phyloP scores from a whole-genome alignment of 768 basidiomycete species.

The Tricholoma flavovirens region DNA sequence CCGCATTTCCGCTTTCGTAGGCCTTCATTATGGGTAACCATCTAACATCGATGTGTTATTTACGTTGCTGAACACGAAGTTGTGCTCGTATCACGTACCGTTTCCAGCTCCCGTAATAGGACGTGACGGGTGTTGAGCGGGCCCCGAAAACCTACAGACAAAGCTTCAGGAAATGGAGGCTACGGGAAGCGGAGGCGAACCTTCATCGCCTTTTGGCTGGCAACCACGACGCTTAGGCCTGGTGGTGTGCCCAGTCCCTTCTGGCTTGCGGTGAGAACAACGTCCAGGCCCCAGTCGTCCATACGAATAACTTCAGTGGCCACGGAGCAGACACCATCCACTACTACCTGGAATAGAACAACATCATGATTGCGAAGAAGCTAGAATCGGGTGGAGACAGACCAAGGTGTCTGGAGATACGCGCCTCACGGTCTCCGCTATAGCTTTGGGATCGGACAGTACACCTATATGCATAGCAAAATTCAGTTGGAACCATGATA shows the following conservation, averaged over 20 bases:
- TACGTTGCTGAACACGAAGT: not conserved
- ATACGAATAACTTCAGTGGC: slow-evolving; percentile 93
- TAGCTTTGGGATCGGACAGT: slow-evolving; percentile 73
- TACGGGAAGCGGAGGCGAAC: slow-evolving; percentile 25
- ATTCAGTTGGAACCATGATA: not conserved
- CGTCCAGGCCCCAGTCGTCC: slow-evolving; percentile 91
- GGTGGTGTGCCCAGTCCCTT: slow-evolving; percentile 94
- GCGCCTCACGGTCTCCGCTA: slow-evolving; percentile 65
- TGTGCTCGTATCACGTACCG: slow-evolving; percentile 43
- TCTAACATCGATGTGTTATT: slow-evolving; percentile 27
- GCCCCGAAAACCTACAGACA: slow-evolving; percentile 46
- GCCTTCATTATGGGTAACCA: slow-evolving; percentile 94
- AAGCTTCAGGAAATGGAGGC: not conserved
- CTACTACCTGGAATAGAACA: slow-evolving; percentile 46
- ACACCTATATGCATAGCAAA: slow-evolving; percentile 49
- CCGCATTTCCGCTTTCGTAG: slow-evolving; percentile 75
- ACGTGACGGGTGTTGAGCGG: slow-evolving; percentile 57
- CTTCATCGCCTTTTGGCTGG: slow-evolving; percentile 72
- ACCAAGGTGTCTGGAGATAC: slow-evolving; percentile 86
- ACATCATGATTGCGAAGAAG: slow-evolving; percentile 1
- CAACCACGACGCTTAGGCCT: slow-evolving; percentile 82
- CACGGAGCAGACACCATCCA: slow-evolving; percentile 96
- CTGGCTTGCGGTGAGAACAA: slow-evolving; percentile 81
- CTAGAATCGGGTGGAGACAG: slow-evolving; percentile 7
- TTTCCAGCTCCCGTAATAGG: slow-evolving; percentile 90